Evolutionary conservation across 2,329 filamentous ascomycete species (phyloP).

Genomic region (Volutella citrinella): DNA sequence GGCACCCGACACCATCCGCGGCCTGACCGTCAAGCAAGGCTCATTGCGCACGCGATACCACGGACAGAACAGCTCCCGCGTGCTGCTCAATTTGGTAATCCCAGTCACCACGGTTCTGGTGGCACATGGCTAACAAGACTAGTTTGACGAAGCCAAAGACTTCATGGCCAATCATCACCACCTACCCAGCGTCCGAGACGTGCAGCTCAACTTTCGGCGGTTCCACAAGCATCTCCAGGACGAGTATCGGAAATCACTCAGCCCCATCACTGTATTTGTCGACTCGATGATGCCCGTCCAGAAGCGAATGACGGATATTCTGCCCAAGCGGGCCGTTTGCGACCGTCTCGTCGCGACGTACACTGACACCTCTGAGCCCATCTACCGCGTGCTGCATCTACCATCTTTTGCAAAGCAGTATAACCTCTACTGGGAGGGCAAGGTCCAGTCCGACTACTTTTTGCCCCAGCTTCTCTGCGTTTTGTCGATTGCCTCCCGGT

Average conservation of each 20-base stretch:
- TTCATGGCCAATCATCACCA: constrained; percentile 44
- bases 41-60: constrained; percentile 48
- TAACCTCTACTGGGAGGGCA: constrained; percentile 49
- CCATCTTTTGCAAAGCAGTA: constrained; percentile 51
- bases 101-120: too few relatives aligned
- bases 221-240: constrained; percentile 48
- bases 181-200: constrained; percentile 38
- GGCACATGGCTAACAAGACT: too few relatives aligned
- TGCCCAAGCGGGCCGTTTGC: constrained; percentile 49
- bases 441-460: constrained; percentile 46
- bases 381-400: constrained; percentile 52
- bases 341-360: constrained; percentile 49
- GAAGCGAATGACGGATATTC: constrained; percentile 56
- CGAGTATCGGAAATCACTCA: constrained; percentile 43
- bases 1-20: constrained; percentile 45
- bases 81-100: constrained; percentile 53
- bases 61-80: constrained; percentile 51
- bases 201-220: constrained; percentile 43
- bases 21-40: constrained; percentile 47
- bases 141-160: constrained; percentile 54
- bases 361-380: constrained; percentile 47
- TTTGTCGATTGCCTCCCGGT: constrained; percentile 52
- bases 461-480: constrained; percentile 52
- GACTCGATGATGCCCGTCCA: constrained; percentile 57
- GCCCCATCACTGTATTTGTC: constrained; percentile 54